These are phyloP conservation scores for Metarhizium anisopliae DNA, from an alignment of 2,329 filamentous ascomycete genomes.

Conservation along the genomic window DNA sequence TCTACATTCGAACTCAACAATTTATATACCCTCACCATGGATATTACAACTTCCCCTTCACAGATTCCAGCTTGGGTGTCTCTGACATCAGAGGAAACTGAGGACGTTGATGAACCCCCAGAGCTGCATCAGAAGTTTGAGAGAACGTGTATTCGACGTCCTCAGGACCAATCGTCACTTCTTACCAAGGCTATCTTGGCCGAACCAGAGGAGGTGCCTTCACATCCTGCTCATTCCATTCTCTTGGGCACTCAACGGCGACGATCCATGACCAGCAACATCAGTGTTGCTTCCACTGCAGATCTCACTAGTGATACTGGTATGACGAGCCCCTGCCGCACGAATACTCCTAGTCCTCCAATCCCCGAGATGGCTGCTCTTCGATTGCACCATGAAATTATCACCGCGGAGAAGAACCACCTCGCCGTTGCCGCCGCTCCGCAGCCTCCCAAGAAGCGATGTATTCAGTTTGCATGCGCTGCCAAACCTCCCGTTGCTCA, in stretches of 20 bases:
- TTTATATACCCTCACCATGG: conserved; percentile 16
- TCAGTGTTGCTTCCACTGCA: conserved; percentile 73
- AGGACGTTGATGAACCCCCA: conserved; percentile 84
- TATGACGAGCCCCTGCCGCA: conserved; percentile 79
- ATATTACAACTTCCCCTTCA: conserved; percentile 13
- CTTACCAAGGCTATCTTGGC: conserved; percentile 76
- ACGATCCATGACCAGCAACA: conserved; percentile 68
- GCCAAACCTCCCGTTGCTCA: conserved; percentile 45
- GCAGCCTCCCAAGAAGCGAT: conserved; percentile 64
- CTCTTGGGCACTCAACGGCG: conserved; percentile 32
- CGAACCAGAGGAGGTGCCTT: conserved; percentile 48
- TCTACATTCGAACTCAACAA: background rate
- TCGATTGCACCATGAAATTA: conserved; percentile 26
- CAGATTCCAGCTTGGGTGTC: conserved; percentile 24
- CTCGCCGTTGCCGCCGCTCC: conserved; percentile 13
- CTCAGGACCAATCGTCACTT: conserved; percentile 63
- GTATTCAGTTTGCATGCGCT: conserved; percentile 86
- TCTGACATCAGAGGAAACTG: conserved; percentile 48
- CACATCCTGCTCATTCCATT: conserved; percentile 29
- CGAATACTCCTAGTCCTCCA: conserved; percentile 84
- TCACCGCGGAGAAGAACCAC: conserved; percentile 14
- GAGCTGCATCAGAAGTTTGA: conserved; percentile 45
- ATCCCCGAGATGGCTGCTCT: conserved; percentile 48
- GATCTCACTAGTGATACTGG: conserved; percentile 94
- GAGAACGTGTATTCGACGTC: conserved; percentile 37